Percentiles rank a stretch among this genome's conserved stretches.
Conservation (phyloP, 495 filamentous ascomycete genomes). For the Talaromyces wortmannii region DNA sequence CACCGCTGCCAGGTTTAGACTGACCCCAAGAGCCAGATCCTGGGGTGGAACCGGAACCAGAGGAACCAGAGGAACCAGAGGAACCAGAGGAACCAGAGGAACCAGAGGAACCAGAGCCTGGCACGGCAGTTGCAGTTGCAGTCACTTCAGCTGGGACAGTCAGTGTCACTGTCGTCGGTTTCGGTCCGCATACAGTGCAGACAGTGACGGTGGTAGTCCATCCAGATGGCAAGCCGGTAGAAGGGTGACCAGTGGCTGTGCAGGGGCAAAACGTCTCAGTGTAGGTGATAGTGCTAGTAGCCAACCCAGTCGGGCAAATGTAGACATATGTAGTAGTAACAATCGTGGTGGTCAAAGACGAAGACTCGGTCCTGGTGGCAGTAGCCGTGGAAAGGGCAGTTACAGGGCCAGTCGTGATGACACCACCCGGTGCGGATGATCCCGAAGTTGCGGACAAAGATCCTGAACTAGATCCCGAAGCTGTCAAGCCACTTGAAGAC, state of each 20-base stretch:
- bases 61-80: slow-evolving; percentile 9
- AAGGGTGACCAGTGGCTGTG: slow-evolving; percentile 13
- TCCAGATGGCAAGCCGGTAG: slow-evolving; percentile 23
- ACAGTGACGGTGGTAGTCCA: slow-evolving; percentile 41
- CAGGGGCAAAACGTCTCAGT: slow-evolving; percentile 33
- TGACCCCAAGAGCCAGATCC: slow-evolving; percentile 6
- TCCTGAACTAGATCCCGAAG: not conserved
- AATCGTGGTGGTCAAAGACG: slow-evolving; percentile 35
- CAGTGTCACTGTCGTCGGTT: slow-evolving; percentile 24
- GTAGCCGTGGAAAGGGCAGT: slow-evolving; percentile 6
- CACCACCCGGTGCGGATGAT: not conserved
- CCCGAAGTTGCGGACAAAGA: not conserved
- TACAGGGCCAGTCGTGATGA: slow-evolving; percentile 5
- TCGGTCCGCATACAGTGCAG: slow-evolving; percentile 32
- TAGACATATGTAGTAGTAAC: slow-evolving; percentile 35
- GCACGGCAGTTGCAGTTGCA: not conserved
- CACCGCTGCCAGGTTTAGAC: not conserved
- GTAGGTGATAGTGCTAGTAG: slow-evolving; percentile 32
- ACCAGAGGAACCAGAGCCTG: slow-evolving; percentile 7
- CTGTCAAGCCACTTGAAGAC: not conserved
- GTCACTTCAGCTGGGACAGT: slow-evolving; percentile 17
- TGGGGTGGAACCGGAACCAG: slow-evolving; percentile 15
- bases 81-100: slow-evolving; percentile 15
- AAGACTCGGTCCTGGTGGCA: slow-evolving; percentile 37
- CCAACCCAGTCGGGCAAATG: slow-evolving; percentile 39